Percentiles rank a stretch among this genome's conserved stretches.
Evolutionary conservation across 257 asterid genomes (phyloP).

Genomic region (Primulina huaijiensis): DNA sequence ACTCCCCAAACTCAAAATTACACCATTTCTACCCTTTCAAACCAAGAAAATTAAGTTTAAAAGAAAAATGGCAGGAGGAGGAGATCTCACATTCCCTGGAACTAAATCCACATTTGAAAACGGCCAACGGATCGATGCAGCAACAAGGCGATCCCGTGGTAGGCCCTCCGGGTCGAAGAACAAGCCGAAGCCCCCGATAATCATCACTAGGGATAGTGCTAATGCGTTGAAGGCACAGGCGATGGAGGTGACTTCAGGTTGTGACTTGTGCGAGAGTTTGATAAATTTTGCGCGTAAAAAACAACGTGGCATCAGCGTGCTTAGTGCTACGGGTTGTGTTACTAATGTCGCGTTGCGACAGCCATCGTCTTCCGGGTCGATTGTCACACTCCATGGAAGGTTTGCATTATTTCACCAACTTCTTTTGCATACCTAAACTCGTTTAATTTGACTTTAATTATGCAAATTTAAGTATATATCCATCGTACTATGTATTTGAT

Average conservation of each 20-base stretch:
- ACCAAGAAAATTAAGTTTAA: conserved; percentile 9
- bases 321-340: conserved; percentile 81
- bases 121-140: conserved; percentile 21
- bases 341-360: conserved; percentile 77
- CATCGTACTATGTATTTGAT: background rate
- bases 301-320: conserved; percentile 72
- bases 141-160: conserved; percentile 64
- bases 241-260: conserved; percentile 72
- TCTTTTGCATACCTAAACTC: too few relatives aligned
- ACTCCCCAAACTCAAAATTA: conserved; percentile 11
- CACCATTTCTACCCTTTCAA: conserved; percentile 9
- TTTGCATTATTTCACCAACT: conserved; percentile 26
- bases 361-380: conserved; percentile 68
- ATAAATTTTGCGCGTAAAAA: conserved; percentile 52
- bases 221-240: conserved; percentile 85
- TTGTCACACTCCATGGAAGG: conserved; percentile 77
- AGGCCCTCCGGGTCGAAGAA: conserved; percentile 90
- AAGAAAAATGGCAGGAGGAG: conserved; percentile 52
- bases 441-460: too few relatives aligned
- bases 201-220: conserved; percentile 82
- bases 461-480: too few relatives aligned
- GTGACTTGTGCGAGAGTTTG: conserved; percentile 67
- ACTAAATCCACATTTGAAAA: conserved; percentile 29
- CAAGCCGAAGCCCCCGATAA: conserved; percentile 93
- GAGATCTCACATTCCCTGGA: conserved; percentile 34